Conservation (phyloP, 2,329 filamentous ascomycete genomes). For the Trichoderma lentiforme region DNA sequence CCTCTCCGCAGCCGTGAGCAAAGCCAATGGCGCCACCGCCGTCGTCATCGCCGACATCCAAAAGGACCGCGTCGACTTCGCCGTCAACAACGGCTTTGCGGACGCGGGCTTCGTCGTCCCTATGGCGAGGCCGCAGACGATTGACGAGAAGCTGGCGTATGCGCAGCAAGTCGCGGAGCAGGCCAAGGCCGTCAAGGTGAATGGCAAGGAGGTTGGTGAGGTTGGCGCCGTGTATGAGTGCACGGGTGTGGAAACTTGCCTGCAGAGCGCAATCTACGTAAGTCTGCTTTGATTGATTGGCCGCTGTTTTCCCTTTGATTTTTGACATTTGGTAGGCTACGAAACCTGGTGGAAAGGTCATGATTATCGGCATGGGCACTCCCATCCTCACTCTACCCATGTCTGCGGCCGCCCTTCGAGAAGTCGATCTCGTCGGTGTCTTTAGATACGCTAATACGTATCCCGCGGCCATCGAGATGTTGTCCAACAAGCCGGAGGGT, state of each 20-base stretch:
- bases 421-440: conserved; percentile 68
- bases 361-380: conserved; percentile 71
- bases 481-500: conserved; percentile 45
- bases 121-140: conserved; percentile 44
- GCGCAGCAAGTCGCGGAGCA: conserved; percentile 48
- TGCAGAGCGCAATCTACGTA: conserved; percentile 71
- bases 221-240: conserved; percentile 72
- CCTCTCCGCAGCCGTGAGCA: conserved; percentile 56
- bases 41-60: conserved; percentile 57
- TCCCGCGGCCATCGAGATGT: conserved; percentile 49
- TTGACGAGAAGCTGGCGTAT: conserved; percentile 52
- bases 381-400: conserved; percentile 68
- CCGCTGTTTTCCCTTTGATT: background rate
- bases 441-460: conserved; percentile 78
- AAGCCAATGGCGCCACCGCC: conserved; percentile 40
- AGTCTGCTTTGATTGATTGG: background rate
- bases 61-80: conserved; percentile 56
- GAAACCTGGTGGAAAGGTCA: conserved; percentile 63
- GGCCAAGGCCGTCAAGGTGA: conserved; percentile 36
- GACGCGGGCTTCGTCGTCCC: conserved; percentile 51
- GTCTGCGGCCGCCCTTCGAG: conserved; percentile 63
- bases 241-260: conserved; percentile 72
- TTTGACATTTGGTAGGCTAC: conserved; percentile 42
- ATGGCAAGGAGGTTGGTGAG: conserved; percentile 53
- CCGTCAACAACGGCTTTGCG: conserved; percentile 53